phyloP scores from a whole-genome alignment of 83 land plant species.

The Diphasiastrum complanatum region DNA sequence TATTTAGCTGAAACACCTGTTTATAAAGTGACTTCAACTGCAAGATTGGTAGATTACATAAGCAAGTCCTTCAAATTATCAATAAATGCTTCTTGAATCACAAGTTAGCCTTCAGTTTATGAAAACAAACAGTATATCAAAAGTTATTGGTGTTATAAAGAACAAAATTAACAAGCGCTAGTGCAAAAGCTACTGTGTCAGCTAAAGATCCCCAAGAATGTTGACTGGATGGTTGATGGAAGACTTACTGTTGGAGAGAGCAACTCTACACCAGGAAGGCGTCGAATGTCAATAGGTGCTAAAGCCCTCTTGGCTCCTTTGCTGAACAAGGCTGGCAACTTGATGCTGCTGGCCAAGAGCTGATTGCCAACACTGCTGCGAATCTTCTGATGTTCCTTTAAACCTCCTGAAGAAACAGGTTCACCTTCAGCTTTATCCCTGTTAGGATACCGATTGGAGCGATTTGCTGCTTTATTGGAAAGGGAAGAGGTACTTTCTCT shows the following conservation, averaged over 20 bases:
- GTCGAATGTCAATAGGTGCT: conserved; percentile 65
- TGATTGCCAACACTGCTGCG: conserved; percentile 14
- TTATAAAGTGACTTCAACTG: too few relatives aligned
- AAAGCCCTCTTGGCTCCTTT: conserved; percentile 21
- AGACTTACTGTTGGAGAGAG: conserved; percentile 46
- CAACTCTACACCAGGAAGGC: conserved; percentile 58
- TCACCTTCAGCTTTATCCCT: conserved; percentile 51
- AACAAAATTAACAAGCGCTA: neutral
- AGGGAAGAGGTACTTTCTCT: conserved; percentile 42
- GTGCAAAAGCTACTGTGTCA: too few relatives aligned
- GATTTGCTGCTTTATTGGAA: conserved; percentile 44
- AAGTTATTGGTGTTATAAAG: neutral
- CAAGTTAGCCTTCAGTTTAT: too few relatives aligned
- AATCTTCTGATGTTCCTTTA: conserved; percentile 28
- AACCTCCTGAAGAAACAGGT: conserved; percentile 38
- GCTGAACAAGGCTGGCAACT: conserved; percentile 17
- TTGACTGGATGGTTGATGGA: neutral
- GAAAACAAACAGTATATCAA: neutral
- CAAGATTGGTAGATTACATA: too few relatives aligned
- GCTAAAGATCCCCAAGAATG: too few relatives aligned
- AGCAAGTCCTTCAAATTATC: neutral
- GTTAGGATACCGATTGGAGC: conserved; percentile 29
- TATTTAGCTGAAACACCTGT: too few relatives aligned
- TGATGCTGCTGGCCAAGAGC: conserved; percentile 28
- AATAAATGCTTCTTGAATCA: neutral